phyloP scores from a whole-genome alignment of 2,329 filamentous ascomycete genomes.

The Alternaria consortialis region DNA sequence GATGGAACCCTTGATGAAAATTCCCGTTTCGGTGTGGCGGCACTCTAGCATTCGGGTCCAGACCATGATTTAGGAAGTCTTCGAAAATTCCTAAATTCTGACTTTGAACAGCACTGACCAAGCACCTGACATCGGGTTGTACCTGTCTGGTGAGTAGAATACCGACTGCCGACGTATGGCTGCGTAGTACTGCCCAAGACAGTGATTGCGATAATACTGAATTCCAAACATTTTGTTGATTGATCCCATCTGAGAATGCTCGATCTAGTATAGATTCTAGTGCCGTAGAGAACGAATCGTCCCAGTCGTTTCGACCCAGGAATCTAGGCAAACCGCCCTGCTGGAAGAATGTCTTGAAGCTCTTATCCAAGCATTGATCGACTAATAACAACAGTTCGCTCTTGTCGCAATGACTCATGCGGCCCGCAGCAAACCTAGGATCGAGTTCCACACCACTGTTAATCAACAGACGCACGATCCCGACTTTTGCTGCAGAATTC shows the following conservation, averaged over 20 bases:
- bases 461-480: neutral
- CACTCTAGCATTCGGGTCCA: neutral
- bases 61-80: neutral
- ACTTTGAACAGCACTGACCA: neutral
- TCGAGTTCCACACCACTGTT: neutral
- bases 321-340: neutral
- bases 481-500: neutral
- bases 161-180: neutral
- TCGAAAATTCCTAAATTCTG: neutral
- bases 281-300: neutral
- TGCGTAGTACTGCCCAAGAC: neutral
- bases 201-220: neutral
- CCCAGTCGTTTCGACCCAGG: neutral
- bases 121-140: neutral
- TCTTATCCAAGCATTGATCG: neutral
- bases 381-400: neutral
- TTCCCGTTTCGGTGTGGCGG: neutral
- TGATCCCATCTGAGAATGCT: neutral
- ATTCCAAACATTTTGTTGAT: neutral
- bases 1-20: neutral
- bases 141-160: neutral
- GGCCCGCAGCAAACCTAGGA: fast-evolving
- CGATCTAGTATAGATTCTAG: neutral
- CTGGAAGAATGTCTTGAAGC: neutral
- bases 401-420: too few relatives aligned